phyloP scores from a whole-genome alignment of 176 grass and related monocot genomes.

The Themeda triandra region DNA sequence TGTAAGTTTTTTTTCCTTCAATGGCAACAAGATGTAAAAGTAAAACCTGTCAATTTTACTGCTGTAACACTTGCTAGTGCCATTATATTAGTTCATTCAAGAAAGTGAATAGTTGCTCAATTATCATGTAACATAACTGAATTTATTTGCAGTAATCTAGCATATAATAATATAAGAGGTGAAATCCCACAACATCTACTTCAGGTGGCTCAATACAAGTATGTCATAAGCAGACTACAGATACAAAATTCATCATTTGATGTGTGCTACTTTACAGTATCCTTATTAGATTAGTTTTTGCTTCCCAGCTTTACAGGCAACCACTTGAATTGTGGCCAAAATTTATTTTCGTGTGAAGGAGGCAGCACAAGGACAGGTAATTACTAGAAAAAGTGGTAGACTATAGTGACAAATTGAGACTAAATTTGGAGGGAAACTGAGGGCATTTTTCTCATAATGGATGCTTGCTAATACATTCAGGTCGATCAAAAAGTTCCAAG shows the following conservation, averaged over 20 bases:
- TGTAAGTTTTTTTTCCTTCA: constrained; percentile 60
- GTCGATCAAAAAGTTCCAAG: constrained; percentile 38
- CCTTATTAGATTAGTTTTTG: not conserved
- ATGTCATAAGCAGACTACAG: constrained; percentile 12
- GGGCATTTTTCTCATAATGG: constrained; percentile 3
- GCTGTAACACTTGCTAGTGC: not conserved
- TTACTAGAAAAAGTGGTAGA: not conserved
- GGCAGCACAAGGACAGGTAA: constrained; percentile 20
- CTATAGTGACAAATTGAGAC: not conserved
- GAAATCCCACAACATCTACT: constrained; percentile 53
- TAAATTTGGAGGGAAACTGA: constrained; percentile 2
- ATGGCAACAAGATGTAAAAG: constrained; percentile 11
- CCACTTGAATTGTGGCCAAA: constrained; percentile 58
- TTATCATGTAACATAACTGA: constrained; percentile 18
- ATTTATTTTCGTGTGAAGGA: constrained; percentile 33
- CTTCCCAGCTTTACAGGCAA: constrained; percentile 67
- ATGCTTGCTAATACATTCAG: constrained; percentile 41
- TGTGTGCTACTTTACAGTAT: not conserved
- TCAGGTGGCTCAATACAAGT: constrained; percentile 65
- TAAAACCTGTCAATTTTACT: not conserved
- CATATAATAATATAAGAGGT: constrained; percentile 55
- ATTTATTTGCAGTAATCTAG: constrained; percentile 64
- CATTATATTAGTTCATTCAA: constrained; percentile 24
- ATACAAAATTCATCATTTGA: not conserved
- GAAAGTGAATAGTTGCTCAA: constrained; percentile 6